phyloP scores from a whole-genome alignment of 2,329 filamentous ascomycete genomes.

The Exutisphaerella laricina region DNA sequence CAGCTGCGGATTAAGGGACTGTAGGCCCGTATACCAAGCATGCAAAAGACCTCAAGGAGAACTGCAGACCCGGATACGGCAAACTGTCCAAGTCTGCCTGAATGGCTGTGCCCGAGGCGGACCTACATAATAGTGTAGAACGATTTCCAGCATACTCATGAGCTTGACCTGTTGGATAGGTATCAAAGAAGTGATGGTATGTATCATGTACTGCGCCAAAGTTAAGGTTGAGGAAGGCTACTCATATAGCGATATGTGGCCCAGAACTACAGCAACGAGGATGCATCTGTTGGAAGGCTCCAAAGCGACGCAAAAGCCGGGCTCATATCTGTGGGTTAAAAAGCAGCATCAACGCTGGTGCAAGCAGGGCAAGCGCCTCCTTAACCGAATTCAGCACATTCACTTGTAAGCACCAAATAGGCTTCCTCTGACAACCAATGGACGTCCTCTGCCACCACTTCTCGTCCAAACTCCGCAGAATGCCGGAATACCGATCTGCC shows the following conservation, averaged over 20 bases:
- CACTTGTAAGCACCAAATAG: too few relatives aligned
- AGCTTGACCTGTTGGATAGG: slow-evolving; percentile 18
- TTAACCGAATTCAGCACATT: too few relatives aligned
- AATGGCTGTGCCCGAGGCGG: slow-evolving; percentile 20
- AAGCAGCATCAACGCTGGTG: too few relatives aligned
- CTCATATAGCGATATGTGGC: slow-evolving; percentile 14
- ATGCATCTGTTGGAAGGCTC: not conserved
- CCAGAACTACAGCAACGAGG: slow-evolving; percentile 8
- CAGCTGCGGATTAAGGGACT: slow-evolving; percentile 17
- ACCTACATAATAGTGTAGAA: slow-evolving; percentile 5
- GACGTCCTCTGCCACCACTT: too few relatives aligned
- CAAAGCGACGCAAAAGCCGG: not conserved
- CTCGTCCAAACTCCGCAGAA: too few relatives aligned
- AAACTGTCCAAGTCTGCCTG: slow-evolving; percentile 22
- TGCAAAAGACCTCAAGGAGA: slow-evolving; percentile 8
- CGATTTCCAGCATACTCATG: slow-evolving; percentile 16
- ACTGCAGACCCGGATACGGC: slow-evolving; percentile 17
- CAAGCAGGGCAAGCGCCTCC: too few relatives aligned
- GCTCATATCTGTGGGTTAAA: too few relatives aligned
- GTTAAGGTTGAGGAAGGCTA: slow-evolving; percentile 23
- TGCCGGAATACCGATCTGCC: not conserved
- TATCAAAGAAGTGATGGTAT: slow-evolving; percentile 22
- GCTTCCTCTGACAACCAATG: too few relatives aligned
- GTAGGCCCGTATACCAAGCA: slow-evolving; percentile 24
- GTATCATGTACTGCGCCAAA: slow-evolving; percentile 19